phyloP scores from a whole-genome alignment of 352 stramenopile genomes.

The Phytopythium helicoides region DNA sequence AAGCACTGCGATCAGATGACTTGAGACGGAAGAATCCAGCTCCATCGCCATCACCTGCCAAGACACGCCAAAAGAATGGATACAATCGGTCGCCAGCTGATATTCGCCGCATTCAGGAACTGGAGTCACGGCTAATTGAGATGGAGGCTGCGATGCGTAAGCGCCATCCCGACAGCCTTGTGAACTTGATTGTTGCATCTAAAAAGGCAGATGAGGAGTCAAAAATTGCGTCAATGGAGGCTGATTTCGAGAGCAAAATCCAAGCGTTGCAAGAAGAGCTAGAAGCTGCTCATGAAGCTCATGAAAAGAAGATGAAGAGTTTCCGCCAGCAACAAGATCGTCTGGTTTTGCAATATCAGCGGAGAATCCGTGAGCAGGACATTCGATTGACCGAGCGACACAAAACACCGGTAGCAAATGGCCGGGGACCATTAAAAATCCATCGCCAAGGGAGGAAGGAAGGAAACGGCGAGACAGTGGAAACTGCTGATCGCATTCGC shows the following conservation, averaged over 20 bases:
- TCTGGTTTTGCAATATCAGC: conserved; percentile 66
- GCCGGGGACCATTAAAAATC: not conserved
- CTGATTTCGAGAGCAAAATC: conserved; percentile 38
- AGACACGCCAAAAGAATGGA: not conserved
- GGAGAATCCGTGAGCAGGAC: conserved; percentile 53
- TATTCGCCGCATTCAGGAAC: conserved; percentile 71
- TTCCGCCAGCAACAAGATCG: conserved; percentile 84
- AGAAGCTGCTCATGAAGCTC: conserved; percentile 39
- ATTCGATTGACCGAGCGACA: conserved; percentile 26
- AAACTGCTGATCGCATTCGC: conserved; percentile 32
- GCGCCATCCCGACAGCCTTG: conserved; percentile 74
- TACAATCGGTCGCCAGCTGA: conserved; percentile 41
- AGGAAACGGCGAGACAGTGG: conserved; percentile 30
- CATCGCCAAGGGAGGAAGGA: conserved; percentile 7
- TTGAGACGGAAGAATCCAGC: conserved; percentile 3
- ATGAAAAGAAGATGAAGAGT: conserved; percentile 56
- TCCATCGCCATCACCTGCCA: not conserved
- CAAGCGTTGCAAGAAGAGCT: conserved; percentile 42
- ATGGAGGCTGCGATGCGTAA: conserved; percentile 76
- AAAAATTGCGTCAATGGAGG: conserved; percentile 33
- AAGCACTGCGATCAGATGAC: conserved; percentile 2
- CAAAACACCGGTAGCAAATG: conserved; percentile 10
- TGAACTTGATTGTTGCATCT: conserved; percentile 75
- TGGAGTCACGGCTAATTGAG: conserved; percentile 60
- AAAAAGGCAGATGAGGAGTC: conserved; percentile 65